Evolutionary conservation across 2,329 filamentous ascomycete species (phyloP).

Genomic region (Hymenoscyphus albidus): DNA sequence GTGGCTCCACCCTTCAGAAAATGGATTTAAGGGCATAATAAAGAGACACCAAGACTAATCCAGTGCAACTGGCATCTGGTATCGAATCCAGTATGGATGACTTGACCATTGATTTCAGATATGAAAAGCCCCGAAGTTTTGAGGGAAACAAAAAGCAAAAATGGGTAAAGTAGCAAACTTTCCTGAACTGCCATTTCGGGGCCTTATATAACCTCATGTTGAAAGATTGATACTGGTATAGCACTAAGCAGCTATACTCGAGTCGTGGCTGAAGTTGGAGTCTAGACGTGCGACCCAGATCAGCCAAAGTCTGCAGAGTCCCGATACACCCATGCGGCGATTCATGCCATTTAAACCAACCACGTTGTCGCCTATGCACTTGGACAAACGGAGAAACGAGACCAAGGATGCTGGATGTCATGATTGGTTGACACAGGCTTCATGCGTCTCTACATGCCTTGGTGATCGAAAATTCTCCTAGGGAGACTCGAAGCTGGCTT

Average conservation of each 20-base stretch:
- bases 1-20: conserved; percentile 9
- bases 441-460: conserved; percentile 24
- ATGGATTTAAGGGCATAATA: conserved; percentile 1
- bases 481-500: conserved; percentile 27
- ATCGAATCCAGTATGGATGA: background rate
- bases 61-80: background rate
- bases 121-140: background rate
- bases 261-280: conserved; percentile 26
- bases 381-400: conserved; percentile 29
- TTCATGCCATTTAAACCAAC: conserved; percentile 27
- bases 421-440: conserved; percentile 21
- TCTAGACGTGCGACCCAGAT: conserved; percentile 23
- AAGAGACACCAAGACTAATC: conserved; percentile 1
- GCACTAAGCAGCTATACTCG: conserved; percentile 18
- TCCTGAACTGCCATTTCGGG: background rate
- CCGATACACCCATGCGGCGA: conserved; percentile 27
- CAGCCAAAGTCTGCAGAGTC: conserved; percentile 23
- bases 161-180: background rate
- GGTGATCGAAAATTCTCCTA: conserved; percentile 15
- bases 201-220: background rate
- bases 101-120: background rate
- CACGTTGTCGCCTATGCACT: conserved; percentile 31
- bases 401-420: conserved; percentile 9
- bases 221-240: conserved; percentile 1
- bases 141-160: background rate